Percentiles rank a stretch among this genome's conserved stretches.
phyloP scores from a whole-genome alignment of 768 basidiomycete species.

The Kwoniella shandongensis region DNA sequence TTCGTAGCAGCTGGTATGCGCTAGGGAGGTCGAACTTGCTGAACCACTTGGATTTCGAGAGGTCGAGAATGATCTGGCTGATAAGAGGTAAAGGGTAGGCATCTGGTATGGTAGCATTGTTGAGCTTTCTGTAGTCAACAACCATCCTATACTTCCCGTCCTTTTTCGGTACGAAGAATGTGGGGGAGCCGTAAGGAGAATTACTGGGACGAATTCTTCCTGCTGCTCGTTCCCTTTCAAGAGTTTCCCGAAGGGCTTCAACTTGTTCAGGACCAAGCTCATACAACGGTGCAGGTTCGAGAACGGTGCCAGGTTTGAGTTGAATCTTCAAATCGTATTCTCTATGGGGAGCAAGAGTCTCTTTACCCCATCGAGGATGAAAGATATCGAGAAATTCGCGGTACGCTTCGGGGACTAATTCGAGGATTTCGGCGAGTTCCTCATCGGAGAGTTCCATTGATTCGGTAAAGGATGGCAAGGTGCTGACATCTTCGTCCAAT shows the following conservation, averaged over 20 bases:
- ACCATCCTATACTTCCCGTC: constrained; percentile 50
- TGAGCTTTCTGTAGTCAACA: constrained; percentile 53
- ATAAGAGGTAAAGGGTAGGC: constrained; percentile 36
- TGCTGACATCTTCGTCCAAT: too few relatives aligned
- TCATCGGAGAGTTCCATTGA: too few relatives aligned
- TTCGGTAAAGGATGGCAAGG: too few relatives aligned
- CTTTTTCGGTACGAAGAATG: constrained; percentile 55
- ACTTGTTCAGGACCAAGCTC: constrained; percentile 52
- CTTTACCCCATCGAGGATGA: not conserved
- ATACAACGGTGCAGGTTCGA: constrained; percentile 53
- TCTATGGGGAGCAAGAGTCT: constrained; percentile 17
- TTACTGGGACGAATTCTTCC: constrained; percentile 12
- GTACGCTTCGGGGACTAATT: too few relatives aligned
- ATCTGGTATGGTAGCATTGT: constrained; percentile 31
- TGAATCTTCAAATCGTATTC: constrained; percentile 19
- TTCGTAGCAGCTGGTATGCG: constrained; percentile 57
- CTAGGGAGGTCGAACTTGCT: constrained; percentile 53
- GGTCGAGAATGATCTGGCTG: constrained; percentile 23
- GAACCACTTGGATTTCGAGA: constrained; percentile 24
- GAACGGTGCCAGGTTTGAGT: constrained; percentile 21
- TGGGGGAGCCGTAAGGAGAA: constrained; percentile 20
- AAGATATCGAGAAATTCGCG: too few relatives aligned
- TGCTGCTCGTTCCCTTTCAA: constrained; percentile 53
- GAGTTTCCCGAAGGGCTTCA: constrained; percentile 52
- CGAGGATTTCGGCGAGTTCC: too few relatives aligned